Percentiles rank a stretch among this genome's conserved stretches.
Evolutionary conservation across 1,284 basidiomycete genomes (phyloP).

Genomic region (Phellopilus nigrolimitatus): DNA sequence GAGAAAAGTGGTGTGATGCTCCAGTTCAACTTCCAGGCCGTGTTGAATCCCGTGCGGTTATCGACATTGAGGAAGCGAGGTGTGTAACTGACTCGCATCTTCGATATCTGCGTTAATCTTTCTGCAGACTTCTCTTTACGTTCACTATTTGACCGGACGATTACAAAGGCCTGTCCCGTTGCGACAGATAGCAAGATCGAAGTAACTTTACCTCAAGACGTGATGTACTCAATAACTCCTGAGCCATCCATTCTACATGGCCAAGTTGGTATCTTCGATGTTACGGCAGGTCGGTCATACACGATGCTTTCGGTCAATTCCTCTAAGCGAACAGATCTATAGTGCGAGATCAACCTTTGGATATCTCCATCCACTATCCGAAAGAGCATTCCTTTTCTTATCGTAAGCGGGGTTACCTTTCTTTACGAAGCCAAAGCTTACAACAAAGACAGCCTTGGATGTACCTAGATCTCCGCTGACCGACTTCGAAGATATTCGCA

Average conservation of each 20-base stretch:
- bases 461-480: constrained; percentile 32
- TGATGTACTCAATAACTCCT: constrained; percentile 44
- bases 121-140: constrained; percentile 71
- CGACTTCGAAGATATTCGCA: constrained; percentile 64
- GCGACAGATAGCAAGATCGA: constrained; percentile 48
- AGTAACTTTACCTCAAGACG: constrained; percentile 42
- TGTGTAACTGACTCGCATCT: constrained; percentile 29
- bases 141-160: constrained; percentile 65
- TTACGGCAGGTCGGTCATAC: constrained; percentile 44
- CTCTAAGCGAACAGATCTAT: neutral
- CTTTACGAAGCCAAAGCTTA: constrained; percentile 15
- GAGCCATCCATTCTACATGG: constrained; percentile 37
- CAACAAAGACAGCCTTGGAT: constrained; percentile 27
- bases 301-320: constrained; percentile 18
- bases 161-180: constrained; percentile 60
- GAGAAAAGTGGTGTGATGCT: constrained; percentile 56
- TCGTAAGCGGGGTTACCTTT: constrained; percentile 39
- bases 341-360: constrained; percentile 33
- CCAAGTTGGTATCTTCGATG: constrained; percentile 41
- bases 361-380: constrained; percentile 55
- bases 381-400: constrained; percentile 48
- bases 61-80: constrained; percentile 51
- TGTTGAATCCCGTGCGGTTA: constrained; percentile 73
- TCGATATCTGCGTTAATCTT: constrained; percentile 1
- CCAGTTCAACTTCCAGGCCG: constrained; percentile 73